These are phyloP conservation scores for Diaporthe ilicicola DNA, from an alignment of 2,329 filamentous ascomycete genomes.

Conservation along the genomic window DNA sequence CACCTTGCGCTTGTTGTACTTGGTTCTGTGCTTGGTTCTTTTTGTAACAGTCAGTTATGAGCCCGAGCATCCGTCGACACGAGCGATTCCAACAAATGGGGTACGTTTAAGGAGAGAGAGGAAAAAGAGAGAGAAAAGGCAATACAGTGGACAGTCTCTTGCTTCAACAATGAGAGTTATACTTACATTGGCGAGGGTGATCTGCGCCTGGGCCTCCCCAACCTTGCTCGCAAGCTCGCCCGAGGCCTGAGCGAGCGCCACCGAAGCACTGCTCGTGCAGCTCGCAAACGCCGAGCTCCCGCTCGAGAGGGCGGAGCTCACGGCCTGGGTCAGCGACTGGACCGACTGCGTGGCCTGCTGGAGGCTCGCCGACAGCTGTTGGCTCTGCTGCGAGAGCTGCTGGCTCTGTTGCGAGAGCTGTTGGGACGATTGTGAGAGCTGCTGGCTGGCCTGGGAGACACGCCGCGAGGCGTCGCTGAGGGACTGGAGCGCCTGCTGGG, in stretches of 20 bases:
- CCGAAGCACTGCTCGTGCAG: slow-evolving; percentile 39
- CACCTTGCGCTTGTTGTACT: slow-evolving; percentile 46
- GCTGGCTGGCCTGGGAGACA: slow-evolving; percentile 44
- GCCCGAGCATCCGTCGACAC: not conserved
- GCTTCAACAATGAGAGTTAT: not conserved
- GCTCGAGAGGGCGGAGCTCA: slow-evolving; percentile 40
- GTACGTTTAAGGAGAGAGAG: no score
- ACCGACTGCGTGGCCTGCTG: slow-evolving; percentile 39
- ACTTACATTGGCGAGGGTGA: slow-evolving; percentile 42
- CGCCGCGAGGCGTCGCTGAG: slow-evolving; percentile 41
- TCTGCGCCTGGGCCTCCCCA: slow-evolving; percentile 43
- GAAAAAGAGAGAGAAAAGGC: no score
- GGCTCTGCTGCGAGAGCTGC: slow-evolving; percentile 43
- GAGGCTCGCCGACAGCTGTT: slow-evolving; percentile 35
- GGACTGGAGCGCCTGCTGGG: slow-evolving; percentile 41
- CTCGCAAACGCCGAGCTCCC: slow-evolving; percentile 40
- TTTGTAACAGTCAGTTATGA: not conserved
- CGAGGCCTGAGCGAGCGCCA: slow-evolving; percentile 40
- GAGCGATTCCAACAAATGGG: not conserved
- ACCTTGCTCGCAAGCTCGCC: slow-evolving; percentile 40
- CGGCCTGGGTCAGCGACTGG: slow-evolving; percentile 37
- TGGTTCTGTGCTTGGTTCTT: slow-evolving; percentile 43
- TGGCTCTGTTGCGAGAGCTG: slow-evolving; percentile 42
- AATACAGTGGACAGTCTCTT: not conserved
- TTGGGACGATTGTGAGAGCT: slow-evolving; percentile 41